These are phyloP conservation scores for Hypoxylon sp. DNA, from an alignment of 2,329 filamentous ascomycete species.

Conservation along the genomic window DNA sequence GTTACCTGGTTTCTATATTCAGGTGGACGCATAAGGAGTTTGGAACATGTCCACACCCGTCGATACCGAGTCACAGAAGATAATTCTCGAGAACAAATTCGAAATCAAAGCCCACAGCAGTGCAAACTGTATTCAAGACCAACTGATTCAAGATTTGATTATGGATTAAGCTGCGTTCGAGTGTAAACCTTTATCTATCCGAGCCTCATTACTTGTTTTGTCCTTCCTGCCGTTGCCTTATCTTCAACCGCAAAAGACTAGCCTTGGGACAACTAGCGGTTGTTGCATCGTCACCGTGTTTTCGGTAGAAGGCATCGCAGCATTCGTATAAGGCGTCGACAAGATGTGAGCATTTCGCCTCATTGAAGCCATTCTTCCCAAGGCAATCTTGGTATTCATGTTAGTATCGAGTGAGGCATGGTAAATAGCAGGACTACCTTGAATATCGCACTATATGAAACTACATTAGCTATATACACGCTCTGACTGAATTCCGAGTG, in stretches of 20 bases:
- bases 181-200: too few species aligned
- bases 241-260: conserved; percentile 79
- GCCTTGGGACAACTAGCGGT: conserved; percentile 88
- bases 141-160: too few species aligned
- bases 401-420: conserved; percentile 19
- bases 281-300: conserved; percentile 77
- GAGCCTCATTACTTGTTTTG: conserved; percentile 28
- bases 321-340: conserved; percentile 92
- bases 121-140: too few species aligned
- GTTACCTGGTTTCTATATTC: conserved; percentile 66
- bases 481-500: not conserved
- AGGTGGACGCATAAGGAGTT: conserved; percentile 52
- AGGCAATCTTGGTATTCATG: conserved; percentile 77
- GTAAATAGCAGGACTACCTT: conserved; percentile 64
- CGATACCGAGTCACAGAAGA: not conserved
- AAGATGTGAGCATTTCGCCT: conserved; percentile 79
- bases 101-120: too few species aligned
- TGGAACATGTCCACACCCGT: conserved; percentile 47
- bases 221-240: conserved; percentile 73
- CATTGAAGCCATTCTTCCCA: conserved; percentile 82
- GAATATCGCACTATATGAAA: conserved; percentile 78
- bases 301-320: conserved; percentile 87
- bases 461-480: conserved; percentile 7
- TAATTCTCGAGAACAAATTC: not conserved
- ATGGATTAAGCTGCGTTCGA: too few species aligned